phyloP scores from a whole-genome alignment of 192 early-diverging fungal genomes.

The Podila minutissima region DNA sequence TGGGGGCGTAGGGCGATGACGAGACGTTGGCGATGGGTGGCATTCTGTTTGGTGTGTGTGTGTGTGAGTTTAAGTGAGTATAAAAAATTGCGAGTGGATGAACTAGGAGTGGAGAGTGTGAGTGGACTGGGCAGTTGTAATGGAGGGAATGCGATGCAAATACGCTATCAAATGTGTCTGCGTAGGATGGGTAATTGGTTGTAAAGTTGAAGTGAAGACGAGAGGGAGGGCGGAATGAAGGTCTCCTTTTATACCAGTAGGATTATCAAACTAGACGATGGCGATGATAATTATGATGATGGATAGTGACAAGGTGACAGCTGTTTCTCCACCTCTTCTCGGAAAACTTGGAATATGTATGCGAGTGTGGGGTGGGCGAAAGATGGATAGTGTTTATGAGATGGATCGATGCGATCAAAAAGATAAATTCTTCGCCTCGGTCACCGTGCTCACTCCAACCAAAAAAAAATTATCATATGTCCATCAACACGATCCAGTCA shows the following conservation, averaged over 20 bases:
- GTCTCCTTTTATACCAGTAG: not conserved
- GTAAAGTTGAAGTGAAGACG: not conserved
- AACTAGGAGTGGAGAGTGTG: not conserved
- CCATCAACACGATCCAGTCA: no score
- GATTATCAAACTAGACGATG: not conserved
- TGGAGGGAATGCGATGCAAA: not conserved
- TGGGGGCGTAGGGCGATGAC: constrained; percentile 58
- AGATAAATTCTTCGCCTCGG: not conserved
- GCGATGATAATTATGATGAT: not conserved
- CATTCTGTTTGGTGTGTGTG: constrained; percentile 18
- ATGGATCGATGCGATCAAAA: constrained; percentile 1
- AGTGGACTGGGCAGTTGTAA: not conserved
- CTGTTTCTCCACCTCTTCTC: not conserved
- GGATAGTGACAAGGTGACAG: constrained; percentile 4
- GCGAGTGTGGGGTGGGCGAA: not conserved
- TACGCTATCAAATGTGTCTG: not conserved
- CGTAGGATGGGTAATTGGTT: not conserved
- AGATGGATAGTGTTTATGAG: not conserved
- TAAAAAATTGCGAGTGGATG: not conserved
- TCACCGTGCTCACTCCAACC: no score
- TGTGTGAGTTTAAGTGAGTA: not conserved
- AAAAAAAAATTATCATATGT: no score
- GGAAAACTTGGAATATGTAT: not conserved
- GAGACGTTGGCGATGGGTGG: constrained; percentile 49
- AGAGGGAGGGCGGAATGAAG: not conserved